Base-by-base conservation (phyloP, 805 yeast genomes). In the Monosporozyma aerobia region DNA sequence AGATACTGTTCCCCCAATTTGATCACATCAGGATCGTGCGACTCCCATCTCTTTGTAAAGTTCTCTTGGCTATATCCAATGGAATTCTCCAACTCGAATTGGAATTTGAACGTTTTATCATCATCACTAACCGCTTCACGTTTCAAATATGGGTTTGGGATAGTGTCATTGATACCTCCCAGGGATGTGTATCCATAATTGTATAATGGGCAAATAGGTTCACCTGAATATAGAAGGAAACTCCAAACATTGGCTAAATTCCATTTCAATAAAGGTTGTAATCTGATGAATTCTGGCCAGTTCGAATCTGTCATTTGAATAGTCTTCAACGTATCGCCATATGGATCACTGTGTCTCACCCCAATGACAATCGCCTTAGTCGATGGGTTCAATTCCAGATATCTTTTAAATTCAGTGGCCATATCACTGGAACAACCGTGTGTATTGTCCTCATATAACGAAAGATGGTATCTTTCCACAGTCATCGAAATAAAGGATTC, bases 201-300 rank as follows among this genome's bases (percentile, higher is more conserved):
- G 62, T 94, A 94, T 52, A 94, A 70, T 2, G 64, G 60, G 65
- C 98, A 92, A 65, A 92, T 90, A 2, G 76, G 76, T 44, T 84
- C 75, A n/a, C 75, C 63, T 22, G 80, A 71, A 23, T 71, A 77
- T 22, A 81, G 69, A 49, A 92, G 68, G 63, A 92, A 90, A 57
- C 80, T 80, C 99, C 99, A 94, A 2, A 94, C 76, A 53, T 90
- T 87, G 22, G 78, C 77, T 59, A 87, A 85, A 43, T 78, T 79
- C 98, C 98, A 94, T 52, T 87, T 87, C 44, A 94, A 73, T 6
- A 94, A 81, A 0, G 99, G 98, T 62, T 90, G 95, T 4, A 90
- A 73, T 49, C 99, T 70, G 56, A 83, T 69, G 63, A 94, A 92
- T 29, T 75, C 71, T 4, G 99, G 99, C 98, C 98, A 94, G 53